phyloP scores from a whole-genome alignment of 2,329 filamentous ascomycete genomes.

The Phialocephala subalpina region DNA sequence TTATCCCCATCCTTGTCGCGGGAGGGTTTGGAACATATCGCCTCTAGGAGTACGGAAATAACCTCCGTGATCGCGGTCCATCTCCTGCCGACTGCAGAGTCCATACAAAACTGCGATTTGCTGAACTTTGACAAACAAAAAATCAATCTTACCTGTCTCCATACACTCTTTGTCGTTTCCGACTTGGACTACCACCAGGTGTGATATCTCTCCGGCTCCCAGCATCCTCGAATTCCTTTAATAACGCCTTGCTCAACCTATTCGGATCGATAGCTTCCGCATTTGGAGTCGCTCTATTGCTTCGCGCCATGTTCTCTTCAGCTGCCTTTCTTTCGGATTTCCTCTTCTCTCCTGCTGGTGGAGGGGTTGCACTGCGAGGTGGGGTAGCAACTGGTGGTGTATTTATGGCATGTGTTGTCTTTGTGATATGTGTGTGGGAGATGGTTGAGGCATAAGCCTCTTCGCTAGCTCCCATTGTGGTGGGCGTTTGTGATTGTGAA shows the following conservation, averaged over 20 bases:
- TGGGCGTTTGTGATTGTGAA: slow-evolving; percentile 5
- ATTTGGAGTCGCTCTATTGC: slow-evolving; percentile 30
- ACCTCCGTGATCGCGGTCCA: too few relatives aligned
- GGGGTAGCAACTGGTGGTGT: slow-evolving; percentile 41
- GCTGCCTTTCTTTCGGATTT: slow-evolving; percentile 40
- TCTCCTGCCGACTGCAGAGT: too few relatives aligned
- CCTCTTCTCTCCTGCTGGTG: slow-evolving; percentile 40
- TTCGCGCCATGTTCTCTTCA: slow-evolving; percentile 33
- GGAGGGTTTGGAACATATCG: neutral
- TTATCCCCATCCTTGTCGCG: slow-evolving; percentile 10
- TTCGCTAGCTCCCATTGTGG: slow-evolving; percentile 39
- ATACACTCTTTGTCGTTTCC: slow-evolving; percentile 73
- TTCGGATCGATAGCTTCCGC: slow-evolving; percentile 54
- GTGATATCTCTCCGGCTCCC: slow-evolving; percentile 67
- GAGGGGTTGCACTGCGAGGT: slow-evolving; percentile 43
- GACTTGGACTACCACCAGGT: slow-evolving; percentile 70
- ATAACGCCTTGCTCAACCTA: slow-evolving; percentile 65
- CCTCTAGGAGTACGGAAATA: neutral
- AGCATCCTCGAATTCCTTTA: slow-evolving; percentile 65
- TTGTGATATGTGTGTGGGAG: slow-evolving; percentile 35
- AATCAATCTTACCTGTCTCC: slow-evolving; percentile 56
- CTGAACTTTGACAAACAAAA: neutral
- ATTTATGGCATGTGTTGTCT: slow-evolving; percentile 37
- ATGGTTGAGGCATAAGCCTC: slow-evolving; percentile 37
- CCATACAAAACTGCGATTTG: too few relatives aligned